These are phyloP conservation scores for Pichia cephalocereana DNA, from an alignment of 805 yeast species.

Conservation along the genomic window DNA sequence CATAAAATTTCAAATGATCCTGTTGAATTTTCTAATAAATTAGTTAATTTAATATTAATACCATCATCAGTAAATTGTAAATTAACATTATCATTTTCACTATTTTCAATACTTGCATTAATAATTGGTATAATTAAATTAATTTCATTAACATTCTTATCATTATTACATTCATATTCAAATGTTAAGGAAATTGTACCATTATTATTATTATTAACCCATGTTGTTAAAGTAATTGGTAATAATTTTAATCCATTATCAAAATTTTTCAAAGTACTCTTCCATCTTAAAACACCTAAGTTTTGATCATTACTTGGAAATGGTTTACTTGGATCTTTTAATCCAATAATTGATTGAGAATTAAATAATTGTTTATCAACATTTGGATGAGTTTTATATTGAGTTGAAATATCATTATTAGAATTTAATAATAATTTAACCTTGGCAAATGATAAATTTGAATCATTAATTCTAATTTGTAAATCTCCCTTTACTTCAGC, in stretches of 20 bases:
- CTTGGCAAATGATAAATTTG: conserved; percentile 58
- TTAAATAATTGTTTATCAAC: conserved; percentile 73
- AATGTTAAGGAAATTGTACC: conserved; percentile 66
- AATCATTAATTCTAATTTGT: conserved; percentile 76
- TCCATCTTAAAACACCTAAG: conserved; percentile 90
- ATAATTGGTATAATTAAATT: conserved; percentile 57
- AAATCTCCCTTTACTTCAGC: conserved; percentile 87
- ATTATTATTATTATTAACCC: conserved; percentile 64
- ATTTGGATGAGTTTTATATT: conserved; percentile 93
- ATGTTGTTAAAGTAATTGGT: conserved; percentile 73
- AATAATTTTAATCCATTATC: conserved; percentile 42
- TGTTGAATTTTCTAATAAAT: conserved; percentile 37
- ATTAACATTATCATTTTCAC: conserved; percentile 45
- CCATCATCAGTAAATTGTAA: conserved; percentile 61
- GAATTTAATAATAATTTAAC: conserved; percentile 47
- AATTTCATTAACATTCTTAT: conserved; percentile 43
- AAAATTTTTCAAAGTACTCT: conserved; percentile 53
- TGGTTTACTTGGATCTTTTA: conserved; percentile 68
- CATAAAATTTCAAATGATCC: conserved; percentile 78
- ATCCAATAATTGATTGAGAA: conserved; percentile 47
- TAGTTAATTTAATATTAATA: conserved; percentile 52
- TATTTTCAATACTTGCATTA: conserved; percentile 43
- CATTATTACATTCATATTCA: conserved; percentile 70
- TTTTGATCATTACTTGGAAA: conserved; percentile 91
- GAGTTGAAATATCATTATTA: conserved; percentile 38